Percentiles rank a stretch among this genome's conserved stretches.
These are phyloP conservation scores for Pythium insidiosum DNA, from an alignment of 352 stramenopile genomes.

Conservation along the genomic window DNA sequence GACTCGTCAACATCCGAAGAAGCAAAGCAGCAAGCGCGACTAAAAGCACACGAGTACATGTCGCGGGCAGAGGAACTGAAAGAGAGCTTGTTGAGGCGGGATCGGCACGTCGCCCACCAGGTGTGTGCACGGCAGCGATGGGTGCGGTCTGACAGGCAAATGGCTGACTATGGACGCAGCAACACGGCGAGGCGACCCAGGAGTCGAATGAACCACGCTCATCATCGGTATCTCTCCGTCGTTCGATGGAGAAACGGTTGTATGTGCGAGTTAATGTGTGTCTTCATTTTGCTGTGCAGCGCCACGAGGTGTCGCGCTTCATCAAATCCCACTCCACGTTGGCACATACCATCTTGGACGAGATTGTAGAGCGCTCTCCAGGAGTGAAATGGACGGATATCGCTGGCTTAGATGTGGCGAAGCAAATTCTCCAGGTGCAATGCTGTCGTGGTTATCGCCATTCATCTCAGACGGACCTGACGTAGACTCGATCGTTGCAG, in stretches of 20 bases:
- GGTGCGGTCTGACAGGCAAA: no score
- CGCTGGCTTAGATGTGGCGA: slow-evolving; percentile 70
- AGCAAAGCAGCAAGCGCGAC: slow-evolving; percentile 19
- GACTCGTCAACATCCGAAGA: slow-evolving; percentile 26
- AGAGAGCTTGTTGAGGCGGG: slow-evolving; percentile 8
- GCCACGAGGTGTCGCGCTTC: slow-evolving; percentile 18
- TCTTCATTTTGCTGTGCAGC: no score
- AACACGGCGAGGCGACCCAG: no score
- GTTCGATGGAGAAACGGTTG: no score
- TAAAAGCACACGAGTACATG: slow-evolving; percentile 78
- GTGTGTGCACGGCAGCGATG: no score
- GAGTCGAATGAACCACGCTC: no score
- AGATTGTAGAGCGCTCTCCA: slow-evolving; percentile 75
- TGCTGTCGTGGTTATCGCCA: not conserved
- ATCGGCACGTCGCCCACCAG: no score
- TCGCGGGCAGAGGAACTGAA: slow-evolving; percentile 67
- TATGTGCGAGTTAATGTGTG: no score
- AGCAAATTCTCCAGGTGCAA: slow-evolving; percentile 84
- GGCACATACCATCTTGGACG: slow-evolving; percentile 73
- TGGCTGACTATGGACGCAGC: no score
- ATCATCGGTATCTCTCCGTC: no score
- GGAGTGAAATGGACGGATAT: slow-evolving; percentile 81
- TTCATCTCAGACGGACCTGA: not conserved
- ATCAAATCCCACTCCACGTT: slow-evolving; percentile 50
- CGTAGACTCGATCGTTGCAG: no score